Conservation (phyloP, 192 early-diverging fungal genomes). For the Chytriomyces confervae region DNA sequence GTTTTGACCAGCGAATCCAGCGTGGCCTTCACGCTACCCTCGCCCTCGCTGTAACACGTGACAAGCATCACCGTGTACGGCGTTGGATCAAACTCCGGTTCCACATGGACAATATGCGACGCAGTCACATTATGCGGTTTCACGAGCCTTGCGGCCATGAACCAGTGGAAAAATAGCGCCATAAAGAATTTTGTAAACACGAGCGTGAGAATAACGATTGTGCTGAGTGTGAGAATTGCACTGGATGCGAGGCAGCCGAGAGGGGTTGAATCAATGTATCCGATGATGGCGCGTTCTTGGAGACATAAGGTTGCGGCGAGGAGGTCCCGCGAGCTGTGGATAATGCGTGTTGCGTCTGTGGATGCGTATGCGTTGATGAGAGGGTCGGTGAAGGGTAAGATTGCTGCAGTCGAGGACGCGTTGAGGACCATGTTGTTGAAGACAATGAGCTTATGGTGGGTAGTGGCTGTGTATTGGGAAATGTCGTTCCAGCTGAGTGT, state of each 20-base stretch:
- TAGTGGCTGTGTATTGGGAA: constrained; percentile 6
- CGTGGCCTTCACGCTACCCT: constrained; percentile 66
- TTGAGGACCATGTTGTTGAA: constrained; percentile 48
- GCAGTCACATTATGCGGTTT: constrained; percentile 15
- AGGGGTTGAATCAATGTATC: constrained; percentile 38
- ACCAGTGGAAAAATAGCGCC: constrained; percentile 56
- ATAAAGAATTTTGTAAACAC: constrained; percentile 52
- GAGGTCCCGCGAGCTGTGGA: neutral
- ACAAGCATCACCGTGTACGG: constrained; percentile 75
- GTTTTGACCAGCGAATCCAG: constrained; percentile 86
- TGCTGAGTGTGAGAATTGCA: constrained; percentile 38
- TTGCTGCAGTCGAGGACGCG: constrained; percentile 18
- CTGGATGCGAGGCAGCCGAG: constrained; percentile 48
- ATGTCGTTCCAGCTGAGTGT: constrained; percentile 50
- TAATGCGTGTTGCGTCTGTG: neutral
- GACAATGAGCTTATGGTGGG: constrained; percentile 38
- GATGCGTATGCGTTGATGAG: neutral
- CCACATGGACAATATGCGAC: neutral
- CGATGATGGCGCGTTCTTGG: constrained; percentile 32
- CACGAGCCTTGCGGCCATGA: constrained; percentile 33
- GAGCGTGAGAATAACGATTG: constrained; percentile 48
- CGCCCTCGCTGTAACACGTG: constrained; percentile 92
- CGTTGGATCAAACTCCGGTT: neutral
- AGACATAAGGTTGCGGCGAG: constrained; percentile 13
- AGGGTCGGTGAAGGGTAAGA: neutral